Base-by-base conservation (phyloP, 2,329 filamentous ascomycete species). In the Boeremia exigua region DNA sequence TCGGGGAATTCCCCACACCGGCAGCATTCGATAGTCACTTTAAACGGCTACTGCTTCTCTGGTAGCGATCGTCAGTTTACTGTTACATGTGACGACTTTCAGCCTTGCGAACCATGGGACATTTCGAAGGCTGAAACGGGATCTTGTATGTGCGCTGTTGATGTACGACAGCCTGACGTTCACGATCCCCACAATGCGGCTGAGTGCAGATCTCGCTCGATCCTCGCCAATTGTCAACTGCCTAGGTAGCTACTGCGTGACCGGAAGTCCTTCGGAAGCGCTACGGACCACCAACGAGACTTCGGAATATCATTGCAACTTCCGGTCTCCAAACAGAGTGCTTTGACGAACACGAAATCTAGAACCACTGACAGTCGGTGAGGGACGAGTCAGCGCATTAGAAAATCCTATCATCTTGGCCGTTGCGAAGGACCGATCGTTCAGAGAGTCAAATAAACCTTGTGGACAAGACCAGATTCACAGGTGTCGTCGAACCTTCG, bases 1-100 rank as follows among this genome's bases (percentile, higher is more conserved):
- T 47, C 36, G 43, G 43, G 39, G 27, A 39, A 19, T 28, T 39
- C 39, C 38, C 46, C 52, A 54, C 45, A 42, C 39, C 29, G 17
- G 43, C 45, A 19, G 33, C 28, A 39, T 45, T 36, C 19, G 34
- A 49, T 45, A 45, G 33, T 48, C 33, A 14, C 4, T 12, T 27
- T 17, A n/a, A 48, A 48, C 36, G 33, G 51, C 11, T 19, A 19
- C 38, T 49, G 45, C 32, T 44, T 29, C 12, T 6, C 10, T 38
- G 27, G 29, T 49, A 45, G 32, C 33, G 44, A 32, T n/a, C 4
- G 27, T 40, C 52, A 54, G 39, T 33, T 36, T 33, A 23, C 19
- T 9, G 12, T 38, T 25, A 33, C 52, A 54, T 37, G 39, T 54
- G 52, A 48, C 23, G 25, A 19, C 5, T 12, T 11, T 2, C 9